phyloP scores from a whole-genome alignment of 441 rosid species.

The Raphanus hybrid region DNA sequence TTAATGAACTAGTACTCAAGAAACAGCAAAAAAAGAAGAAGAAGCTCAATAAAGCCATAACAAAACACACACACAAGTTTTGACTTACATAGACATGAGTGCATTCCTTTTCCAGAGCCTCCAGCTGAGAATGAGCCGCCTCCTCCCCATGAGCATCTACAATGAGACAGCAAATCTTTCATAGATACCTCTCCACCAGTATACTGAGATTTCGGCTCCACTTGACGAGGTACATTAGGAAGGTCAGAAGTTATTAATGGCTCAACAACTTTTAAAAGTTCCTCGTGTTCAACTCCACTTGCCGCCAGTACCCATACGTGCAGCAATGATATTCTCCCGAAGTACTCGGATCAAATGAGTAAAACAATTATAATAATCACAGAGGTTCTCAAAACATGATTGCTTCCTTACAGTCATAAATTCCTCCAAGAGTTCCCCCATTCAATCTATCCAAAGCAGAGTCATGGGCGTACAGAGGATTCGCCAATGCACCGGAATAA shows the following conservation, averaged over 20 bases:
- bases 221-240: slow-evolving; percentile 50
- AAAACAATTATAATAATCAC: not conserved
- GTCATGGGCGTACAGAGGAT: slow-evolving; percentile 78
- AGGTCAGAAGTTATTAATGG: too few species aligned
- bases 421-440: slow-evolving; percentile 60
- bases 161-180: not conserved
- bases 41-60: not conserved
- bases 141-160: slow-evolving; percentile 92
- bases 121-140: slow-evolving; percentile 97
- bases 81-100: slow-evolving; percentile 87
- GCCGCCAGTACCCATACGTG: too few species aligned
- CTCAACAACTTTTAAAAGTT: too few species aligned
- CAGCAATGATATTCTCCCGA: slow-evolving; percentile 65
- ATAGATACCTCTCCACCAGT: slow-evolving; percentile 79
- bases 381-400: slow-evolving; percentile 2
- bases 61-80: not conserved
- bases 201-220: slow-evolving; percentile 73
- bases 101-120: slow-evolving; percentile 98
- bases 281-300: too few species aligned
- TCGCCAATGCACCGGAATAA: slow-evolving; percentile 77
- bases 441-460: slow-evolving; percentile 63
- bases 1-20: not conserved
- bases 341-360: not conserved
- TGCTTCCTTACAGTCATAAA: slow-evolving; percentile 69
- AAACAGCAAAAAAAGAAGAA: not conserved